phyloP scores from a whole-genome alignment of 768 basidiomycete species.

The Kwoniella heveanensis region DNA sequence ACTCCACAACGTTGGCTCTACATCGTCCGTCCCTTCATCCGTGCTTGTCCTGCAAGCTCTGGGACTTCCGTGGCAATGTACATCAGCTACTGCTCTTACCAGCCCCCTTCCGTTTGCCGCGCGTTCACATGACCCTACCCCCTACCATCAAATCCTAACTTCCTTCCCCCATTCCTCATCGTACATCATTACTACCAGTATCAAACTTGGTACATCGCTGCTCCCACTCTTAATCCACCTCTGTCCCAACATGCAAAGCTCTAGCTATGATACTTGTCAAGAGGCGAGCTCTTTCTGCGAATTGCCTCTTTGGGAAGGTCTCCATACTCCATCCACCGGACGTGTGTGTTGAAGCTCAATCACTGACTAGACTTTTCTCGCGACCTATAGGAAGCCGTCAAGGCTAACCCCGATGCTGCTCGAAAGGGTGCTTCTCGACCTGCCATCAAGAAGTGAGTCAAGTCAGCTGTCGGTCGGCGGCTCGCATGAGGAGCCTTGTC shows the following conservation, averaged over 20 bases:
- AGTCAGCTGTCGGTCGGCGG: no score
- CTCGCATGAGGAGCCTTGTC: no score
- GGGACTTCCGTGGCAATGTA: neutral
- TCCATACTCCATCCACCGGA: constrained; percentile 2
- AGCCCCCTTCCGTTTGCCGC: constrained; percentile 8
- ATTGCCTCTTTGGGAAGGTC: constrained; percentile 40
- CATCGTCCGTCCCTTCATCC: constrained; percentile 1
- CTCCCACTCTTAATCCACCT: constrained; percentile 15
- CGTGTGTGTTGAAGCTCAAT: neutral
- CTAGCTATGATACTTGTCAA: constrained; percentile 3
- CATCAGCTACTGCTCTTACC: neutral
- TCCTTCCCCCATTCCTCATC: constrained; percentile 12
- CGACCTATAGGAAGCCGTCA: constrained; percentile 70
- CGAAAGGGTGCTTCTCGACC: constrained; percentile 74
- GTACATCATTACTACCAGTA: neutral
- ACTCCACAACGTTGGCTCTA: neutral
- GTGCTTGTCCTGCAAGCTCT: neutral
- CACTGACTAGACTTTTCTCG: constrained; percentile 19
- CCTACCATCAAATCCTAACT: constrained; percentile 15
- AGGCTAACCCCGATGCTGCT: constrained; percentile 65
- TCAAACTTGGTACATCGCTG: neutral
- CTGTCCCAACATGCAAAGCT: constrained; percentile 10
- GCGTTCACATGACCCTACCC: constrained; percentile 17
- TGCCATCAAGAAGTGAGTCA: constrained; percentile 73
- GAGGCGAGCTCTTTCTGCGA: constrained; percentile 3